Base-by-base conservation (phyloP, 2,329 filamentous ascomycete species). In the Pseudohalonectria lignicola region DNA sequence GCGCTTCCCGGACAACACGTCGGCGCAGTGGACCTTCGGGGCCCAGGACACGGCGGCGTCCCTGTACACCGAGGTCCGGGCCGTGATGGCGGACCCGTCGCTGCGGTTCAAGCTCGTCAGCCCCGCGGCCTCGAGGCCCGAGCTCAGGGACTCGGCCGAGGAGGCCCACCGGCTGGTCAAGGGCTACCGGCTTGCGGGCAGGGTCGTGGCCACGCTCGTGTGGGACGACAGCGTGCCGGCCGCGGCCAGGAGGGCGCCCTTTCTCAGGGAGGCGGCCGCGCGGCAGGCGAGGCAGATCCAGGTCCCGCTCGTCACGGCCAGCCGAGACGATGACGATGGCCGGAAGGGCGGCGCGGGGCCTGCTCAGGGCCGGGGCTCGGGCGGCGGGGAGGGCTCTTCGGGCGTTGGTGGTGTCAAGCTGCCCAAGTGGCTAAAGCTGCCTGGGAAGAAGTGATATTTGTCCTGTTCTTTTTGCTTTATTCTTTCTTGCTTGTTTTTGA, bases 1-100 rank as follows among this genome's bases (percentile, higher is more conserved):
- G 35, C 82, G 88, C 19, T 88, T 95, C 49, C 90, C 90, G 0
- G 88, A 96, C 54, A 84, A 88, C 48, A 83, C 79, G 41, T 78
- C 80, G 38, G 76, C 87, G 23, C 76, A 86, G 37, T 80, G 80
- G 61, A 71, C 69, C n/a, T 77, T 93, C 47, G 71, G 68, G 2
- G 75, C 76, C 16, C 56, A 65, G 1, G 80, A 88, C 38, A 86
- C 83, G 0, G 82, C 80, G 2, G 67, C 71, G 3, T 71, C 74
- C 36, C 64, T 98, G 2, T 86, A 96, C 59, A 64, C 67, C 12
- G 86, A 82, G 45, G 84, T 94, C 15, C 69, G 77, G 37, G 67
- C 66, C 31, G 76, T 90, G 43, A 79, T 98, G 56, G 72, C 76
- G 2, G 58, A 75, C 40, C 64, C 69, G 6, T 59, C 66, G 2